Conservation (phyloP, 2,329 filamentous ascomycete species). For the Aphanoascus verrucosus region DNA sequence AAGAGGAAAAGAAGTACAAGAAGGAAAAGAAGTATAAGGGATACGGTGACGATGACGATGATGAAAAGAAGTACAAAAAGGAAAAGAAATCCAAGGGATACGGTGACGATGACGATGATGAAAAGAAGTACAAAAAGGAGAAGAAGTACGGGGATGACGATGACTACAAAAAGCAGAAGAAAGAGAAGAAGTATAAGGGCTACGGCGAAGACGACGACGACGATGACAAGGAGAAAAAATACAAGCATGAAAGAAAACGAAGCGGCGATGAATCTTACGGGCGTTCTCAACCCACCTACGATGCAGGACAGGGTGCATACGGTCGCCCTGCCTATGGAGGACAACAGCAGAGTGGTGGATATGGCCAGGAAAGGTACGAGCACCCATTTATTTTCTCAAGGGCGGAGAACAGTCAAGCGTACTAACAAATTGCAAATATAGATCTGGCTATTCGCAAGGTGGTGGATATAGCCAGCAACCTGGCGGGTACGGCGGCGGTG, state of each 20-base stretch:
- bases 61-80: conserved; percentile 13
- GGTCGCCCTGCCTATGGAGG: conserved; percentile 3
- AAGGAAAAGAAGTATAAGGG: conserved; percentile 10
- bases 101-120: background rate
- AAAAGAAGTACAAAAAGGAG: conserved; percentile 8
- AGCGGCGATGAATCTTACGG: conserved; percentile 7
- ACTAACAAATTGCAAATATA: conserved; percentile 4
- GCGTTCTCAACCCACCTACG: conserved; percentile 4
- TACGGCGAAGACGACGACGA: conserved; percentile 12
- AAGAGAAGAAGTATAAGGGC: conserved; percentile 11
- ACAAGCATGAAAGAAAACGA: conserved; percentile 1
- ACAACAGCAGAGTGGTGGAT: conserved; percentile 5
- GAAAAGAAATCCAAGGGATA: background rate
- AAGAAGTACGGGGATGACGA: conserved; percentile 5
- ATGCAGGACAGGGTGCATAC: conserved; percentile 5
- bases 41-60: conserved; percentile 9
- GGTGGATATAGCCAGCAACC: conserved; percentile 6
- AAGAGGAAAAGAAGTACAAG: conserved; percentile 2
- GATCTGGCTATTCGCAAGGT: background rate
- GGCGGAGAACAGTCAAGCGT: background rate
- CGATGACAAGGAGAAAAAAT: conserved; percentile 16
- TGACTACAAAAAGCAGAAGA: conserved; percentile 5
- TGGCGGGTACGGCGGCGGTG: conserved; percentile 6
- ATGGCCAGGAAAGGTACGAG: background rate
- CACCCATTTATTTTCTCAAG: background rate